A percentile compares a stretch with the other conserved stretches of the same genome.
phyloP scores from a whole-genome alignment of 208 protist species.

The Trypanosomatidae sp. region DNA sequence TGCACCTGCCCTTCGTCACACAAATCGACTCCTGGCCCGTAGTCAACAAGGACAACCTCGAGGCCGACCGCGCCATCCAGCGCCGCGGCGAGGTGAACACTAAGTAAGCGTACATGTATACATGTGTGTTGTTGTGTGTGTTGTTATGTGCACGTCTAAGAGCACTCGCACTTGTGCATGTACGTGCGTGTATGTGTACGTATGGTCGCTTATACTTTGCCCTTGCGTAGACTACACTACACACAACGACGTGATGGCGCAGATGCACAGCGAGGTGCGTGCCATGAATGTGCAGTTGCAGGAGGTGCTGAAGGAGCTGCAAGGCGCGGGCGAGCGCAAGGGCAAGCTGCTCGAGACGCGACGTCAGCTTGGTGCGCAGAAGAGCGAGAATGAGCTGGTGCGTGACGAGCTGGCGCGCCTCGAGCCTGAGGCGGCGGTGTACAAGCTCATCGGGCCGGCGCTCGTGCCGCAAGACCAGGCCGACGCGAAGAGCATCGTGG shows the following conservation, averaged over 20 bases:
- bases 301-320: conserved; percentile 59
- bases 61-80: conserved; percentile 65
- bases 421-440: conserved; percentile 83
- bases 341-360: conserved; percentile 70
- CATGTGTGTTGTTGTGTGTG: neutral
- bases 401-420: conserved; percentile 86
- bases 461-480: conserved; percentile 87
- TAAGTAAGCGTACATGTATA: neutral
- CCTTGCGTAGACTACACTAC: neutral
- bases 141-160: neutral
- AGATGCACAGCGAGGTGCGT: conserved; percentile 72
- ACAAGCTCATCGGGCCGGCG: conserved; percentile 92
- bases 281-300: conserved; percentile 62
- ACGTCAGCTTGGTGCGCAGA: conserved; percentile 85
- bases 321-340: conserved; percentile 79
- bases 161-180: neutral
- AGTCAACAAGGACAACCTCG: conserved; percentile 70
- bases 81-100: conserved; percentile 5
- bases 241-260: conserved; percentile 23
- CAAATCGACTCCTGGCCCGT: conserved; percentile 86
- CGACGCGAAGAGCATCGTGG: conserved; percentile 86
- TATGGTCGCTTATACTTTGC: neutral
- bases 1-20: conserved; percentile 63
- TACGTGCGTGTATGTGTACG: neutral
- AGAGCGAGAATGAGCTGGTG: conserved; percentile 93